A percentile compares a stretch with the other conserved stretches of the same genome.
Evolutionary conservation across 805 yeast species (phyloP).

Genomic region (Candida coleopterorum): DNA sequence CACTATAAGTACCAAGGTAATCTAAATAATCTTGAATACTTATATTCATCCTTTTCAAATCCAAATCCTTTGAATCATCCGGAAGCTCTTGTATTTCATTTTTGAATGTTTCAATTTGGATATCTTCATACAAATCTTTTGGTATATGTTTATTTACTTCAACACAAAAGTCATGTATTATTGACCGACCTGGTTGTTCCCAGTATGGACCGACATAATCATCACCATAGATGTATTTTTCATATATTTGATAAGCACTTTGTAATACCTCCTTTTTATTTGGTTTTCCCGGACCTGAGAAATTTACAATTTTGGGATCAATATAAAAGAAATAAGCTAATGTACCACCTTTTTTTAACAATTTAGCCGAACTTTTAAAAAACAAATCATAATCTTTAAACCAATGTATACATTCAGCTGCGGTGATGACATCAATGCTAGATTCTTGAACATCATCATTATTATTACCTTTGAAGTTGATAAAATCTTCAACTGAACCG

Average conservation of each 20-base stretch:
- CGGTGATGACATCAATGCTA: slow-evolving; percentile 34
- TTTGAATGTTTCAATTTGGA: slow-evolving; percentile 22
- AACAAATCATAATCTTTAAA: slow-evolving; percentile 29
- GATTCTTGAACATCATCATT: slow-evolving; percentile 12
- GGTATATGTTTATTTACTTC: slow-evolving; percentile 44
- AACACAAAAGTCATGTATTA: slow-evolving; percentile 41
- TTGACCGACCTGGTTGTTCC: slow-evolving; percentile 78
- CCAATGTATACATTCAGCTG: slow-evolving; percentile 43
- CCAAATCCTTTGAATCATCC: slow-evolving; percentile 16
- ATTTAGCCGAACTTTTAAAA: slow-evolving; percentile 28
- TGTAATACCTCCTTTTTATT: slow-evolving; percentile 13
- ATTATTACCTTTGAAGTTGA: slow-evolving; percentile 10
- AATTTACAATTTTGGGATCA: slow-evolving; percentile 34
- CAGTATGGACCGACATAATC: slow-evolving; percentile 62
- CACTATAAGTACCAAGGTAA: slow-evolving; percentile 68
- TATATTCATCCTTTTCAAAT: slow-evolving; percentile 32
- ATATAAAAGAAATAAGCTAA: slow-evolving; percentile 40
- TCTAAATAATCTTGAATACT: slow-evolving; percentile 43
- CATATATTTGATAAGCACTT: slow-evolving; percentile 25
- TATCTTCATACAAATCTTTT: slow-evolving; percentile 34
- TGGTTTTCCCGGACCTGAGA: slow-evolving; percentile 9
- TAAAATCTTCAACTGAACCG: slow-evolving; percentile 31
- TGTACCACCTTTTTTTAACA: slow-evolving; percentile 37
- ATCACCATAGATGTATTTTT: slow-evolving; percentile 38
- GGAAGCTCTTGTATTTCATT: slow-evolving; percentile 16